Percentiles rank a stretch among this genome's conserved stretches.
These are phyloP conservation scores for Litsea cubeba DNA, from an alignment of 164 flowering plant genomes.

Conservation along the genomic window DNA sequence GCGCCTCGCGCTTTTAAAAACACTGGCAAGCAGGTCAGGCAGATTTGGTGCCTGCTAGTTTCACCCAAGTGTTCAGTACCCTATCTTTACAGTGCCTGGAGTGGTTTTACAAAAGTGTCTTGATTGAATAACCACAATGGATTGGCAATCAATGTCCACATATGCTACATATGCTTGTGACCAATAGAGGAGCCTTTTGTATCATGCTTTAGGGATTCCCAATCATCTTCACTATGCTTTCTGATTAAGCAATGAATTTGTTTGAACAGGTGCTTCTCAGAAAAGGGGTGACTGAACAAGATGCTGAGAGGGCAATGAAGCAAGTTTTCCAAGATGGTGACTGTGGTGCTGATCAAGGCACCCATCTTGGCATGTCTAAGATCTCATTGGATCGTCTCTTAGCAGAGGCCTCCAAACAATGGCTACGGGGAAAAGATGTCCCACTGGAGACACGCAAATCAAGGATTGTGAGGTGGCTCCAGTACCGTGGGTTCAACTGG, in stretches of 20 bases:
- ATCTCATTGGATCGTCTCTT: slow-evolving; percentile 49
- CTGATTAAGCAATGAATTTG: neutral
- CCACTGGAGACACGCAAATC: slow-evolving; percentile 59
- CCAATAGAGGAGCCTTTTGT: neutral
- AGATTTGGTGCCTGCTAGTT: too few species aligned
- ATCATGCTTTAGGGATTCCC: neutral
- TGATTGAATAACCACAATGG: neutral
- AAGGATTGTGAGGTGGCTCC: slow-evolving; percentile 81
- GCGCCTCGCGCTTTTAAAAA: too few species aligned
- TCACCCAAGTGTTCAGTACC: too few species aligned
- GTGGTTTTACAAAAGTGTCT: too few species aligned
- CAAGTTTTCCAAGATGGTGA: slow-evolving; percentile 51
- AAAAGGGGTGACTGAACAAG: slow-evolving; percentile 58
- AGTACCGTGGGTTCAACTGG: slow-evolving; percentile 85
- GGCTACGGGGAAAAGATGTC: slow-evolving; percentile 50
- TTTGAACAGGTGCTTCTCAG: slow-evolving; percentile 49
- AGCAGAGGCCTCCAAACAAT: slow-evolving; percentile 71
- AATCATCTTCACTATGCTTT: neutral
- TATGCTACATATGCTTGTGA: neutral
- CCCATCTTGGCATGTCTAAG: slow-evolving; percentile 51
- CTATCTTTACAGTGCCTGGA: too few species aligned
- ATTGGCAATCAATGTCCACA: neutral
- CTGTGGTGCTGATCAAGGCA: slow-evolving; percentile 25
- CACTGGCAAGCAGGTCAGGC: too few species aligned
- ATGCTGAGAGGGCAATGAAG: slow-evolving; percentile 58